These are phyloP conservation scores for Hypsizygus marmoreus DNA, from an alignment of 768 basidiomycete species.

Conservation along the genomic window DNA sequence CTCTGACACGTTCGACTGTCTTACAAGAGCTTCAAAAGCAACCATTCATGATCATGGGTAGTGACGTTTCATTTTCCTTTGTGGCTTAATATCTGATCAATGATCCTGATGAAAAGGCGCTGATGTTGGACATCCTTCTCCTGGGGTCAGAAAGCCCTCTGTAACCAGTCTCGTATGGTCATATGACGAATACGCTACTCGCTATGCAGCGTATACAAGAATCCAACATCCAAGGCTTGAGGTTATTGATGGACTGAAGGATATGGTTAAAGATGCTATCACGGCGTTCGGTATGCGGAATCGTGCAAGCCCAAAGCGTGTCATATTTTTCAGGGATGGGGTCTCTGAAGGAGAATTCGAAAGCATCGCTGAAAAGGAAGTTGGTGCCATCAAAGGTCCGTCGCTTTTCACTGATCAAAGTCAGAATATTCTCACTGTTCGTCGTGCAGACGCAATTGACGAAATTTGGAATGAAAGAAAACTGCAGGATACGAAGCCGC, in stretches of 20 bases:
- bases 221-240: slow-evolving; percentile 52
- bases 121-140: slow-evolving; percentile 64
- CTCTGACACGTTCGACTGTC: slow-evolving; percentile 27
- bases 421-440: not conserved
- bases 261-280: slow-evolving; percentile 33
- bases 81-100: not conserved
- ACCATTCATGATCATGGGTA: slow-evolving; percentile 45
- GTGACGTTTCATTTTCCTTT: not conserved
- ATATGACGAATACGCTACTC: slow-evolving; percentile 41
- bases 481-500: slow-evolving; percentile 29
- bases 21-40: slow-evolving; percentile 22
- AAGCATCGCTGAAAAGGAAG: slow-evolving; percentile 18
- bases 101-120: slow-evolving; percentile 40
- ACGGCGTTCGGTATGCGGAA: slow-evolving; percentile 12
- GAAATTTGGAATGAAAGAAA: slow-evolving; percentile 33
- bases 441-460: slow-evolving; percentile 33
- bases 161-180: slow-evolving; percentile 63
- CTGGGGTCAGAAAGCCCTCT: slow-evolving; percentile 54
- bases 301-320: slow-evolving; percentile 3
- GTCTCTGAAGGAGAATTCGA: slow-evolving; percentile 33
- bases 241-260: slow-evolving; percentile 42
- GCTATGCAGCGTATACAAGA: slow-evolving; percentile 43
- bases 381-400: slow-evolving; percentile 14
- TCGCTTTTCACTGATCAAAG: not conserved
- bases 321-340: slow-evolving; percentile 28